Conservation (phyloP, 441 rosid species). For the Iberis amara region DNA sequence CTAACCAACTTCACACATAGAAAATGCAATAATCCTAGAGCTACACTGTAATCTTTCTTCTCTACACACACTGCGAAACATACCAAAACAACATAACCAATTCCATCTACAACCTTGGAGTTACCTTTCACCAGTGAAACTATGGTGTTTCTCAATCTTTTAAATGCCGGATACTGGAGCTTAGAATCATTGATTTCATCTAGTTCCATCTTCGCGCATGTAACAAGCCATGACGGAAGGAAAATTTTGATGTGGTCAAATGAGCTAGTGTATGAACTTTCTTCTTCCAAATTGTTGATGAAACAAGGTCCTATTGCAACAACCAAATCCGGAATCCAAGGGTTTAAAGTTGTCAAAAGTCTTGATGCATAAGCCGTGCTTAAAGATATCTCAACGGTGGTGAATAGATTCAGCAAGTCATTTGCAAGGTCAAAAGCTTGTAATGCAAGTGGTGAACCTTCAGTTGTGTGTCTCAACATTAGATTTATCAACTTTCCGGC, state of each 20-base stretch:
- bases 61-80: slow-evolving; percentile 50
- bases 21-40: slow-evolving; percentile 53
- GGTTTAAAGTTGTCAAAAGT: slow-evolving; percentile 46
- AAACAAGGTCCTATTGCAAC: slow-evolving; percentile 62
- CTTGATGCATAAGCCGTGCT: slow-evolving; percentile 51
- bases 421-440: slow-evolving; percentile 60
- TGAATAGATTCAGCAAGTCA: slow-evolving; percentile 52
- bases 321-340: slow-evolving; percentile 89
- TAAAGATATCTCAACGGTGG: slow-evolving; percentile 42
- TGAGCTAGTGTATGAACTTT: slow-evolving; percentile 30
- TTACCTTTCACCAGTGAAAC: slow-evolving; percentile 45
- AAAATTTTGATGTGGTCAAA: slow-evolving; percentile 38
- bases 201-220: slow-evolving; percentile 54
- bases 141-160: slow-evolving; percentile 38
- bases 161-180: slow-evolving; percentile 40
- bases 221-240: slow-evolving; percentile 61
- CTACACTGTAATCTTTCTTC: slow-evolving; percentile 48
- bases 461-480: slow-evolving; percentile 38
- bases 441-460: slow-evolving; percentile 39
- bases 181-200: slow-evolving; percentile 37
- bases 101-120: slow-evolving; percentile 46
- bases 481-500: slow-evolving; percentile 66
- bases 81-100: slow-evolving; percentile 46
- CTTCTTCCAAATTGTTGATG: slow-evolving; percentile 34
- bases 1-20: slow-evolving; percentile 52